Conservation (phyloP, 257 asterid genomes). For the Parsonsia alboflavescens region DNA sequence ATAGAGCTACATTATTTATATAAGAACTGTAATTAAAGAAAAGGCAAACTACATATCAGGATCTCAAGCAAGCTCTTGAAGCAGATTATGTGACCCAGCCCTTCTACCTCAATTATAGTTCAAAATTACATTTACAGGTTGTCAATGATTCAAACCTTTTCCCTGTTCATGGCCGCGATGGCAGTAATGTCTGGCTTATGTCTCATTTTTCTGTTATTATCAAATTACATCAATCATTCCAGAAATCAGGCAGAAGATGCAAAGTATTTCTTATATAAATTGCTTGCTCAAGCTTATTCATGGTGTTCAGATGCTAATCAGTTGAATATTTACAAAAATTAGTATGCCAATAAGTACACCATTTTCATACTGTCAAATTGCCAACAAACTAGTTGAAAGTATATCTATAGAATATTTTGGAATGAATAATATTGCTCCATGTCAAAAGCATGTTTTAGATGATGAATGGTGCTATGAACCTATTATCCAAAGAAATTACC, state of each 20-base stretch:
- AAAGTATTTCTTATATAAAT: background rate
- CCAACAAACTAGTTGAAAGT: background rate
- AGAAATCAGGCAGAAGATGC: background rate
- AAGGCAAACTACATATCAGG: background rate
- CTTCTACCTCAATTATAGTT: background rate
- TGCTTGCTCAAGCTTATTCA: background rate
- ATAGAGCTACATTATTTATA: background rate
- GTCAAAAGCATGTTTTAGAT: background rate
- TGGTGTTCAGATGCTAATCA: background rate
- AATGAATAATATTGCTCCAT: background rate
- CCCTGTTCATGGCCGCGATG: background rate
- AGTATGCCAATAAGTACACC: background rate
- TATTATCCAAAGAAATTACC: conserved; percentile 34
- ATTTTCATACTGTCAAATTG: background rate
- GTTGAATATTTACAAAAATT: background rate
- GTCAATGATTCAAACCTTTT: background rate
- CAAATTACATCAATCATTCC: background rate
- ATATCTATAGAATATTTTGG: background rate
- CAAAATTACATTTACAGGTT: background rate
- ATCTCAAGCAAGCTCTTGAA: background rate
- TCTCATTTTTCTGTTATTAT: background rate
- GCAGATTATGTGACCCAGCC: background rate
- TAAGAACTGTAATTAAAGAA: background rate
- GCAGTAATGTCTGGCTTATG: background rate
- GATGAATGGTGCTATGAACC: background rate